A percentile compares a stretch with the other conserved stretches of the same genome.
These are phyloP conservation scores for Thamnidium elegans DNA, from an alignment of 192 early-diverging fungal species.

Conservation along the genomic window DNA sequence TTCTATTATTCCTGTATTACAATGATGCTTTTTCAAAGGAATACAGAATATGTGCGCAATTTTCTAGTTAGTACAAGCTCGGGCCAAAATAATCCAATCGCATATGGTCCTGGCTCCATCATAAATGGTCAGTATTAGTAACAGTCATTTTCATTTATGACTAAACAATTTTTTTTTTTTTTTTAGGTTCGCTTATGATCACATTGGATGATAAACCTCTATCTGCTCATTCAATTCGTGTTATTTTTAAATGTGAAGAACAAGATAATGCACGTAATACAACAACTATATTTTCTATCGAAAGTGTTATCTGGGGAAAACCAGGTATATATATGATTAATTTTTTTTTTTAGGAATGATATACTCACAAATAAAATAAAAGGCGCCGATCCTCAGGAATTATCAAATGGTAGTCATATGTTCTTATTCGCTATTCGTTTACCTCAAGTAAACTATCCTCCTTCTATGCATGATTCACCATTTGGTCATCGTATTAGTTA, in stretches of 20 bases:
- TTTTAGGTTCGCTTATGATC: slow-evolving; percentile 25
- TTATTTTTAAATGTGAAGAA: slow-evolving; percentile 28
- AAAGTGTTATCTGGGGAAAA: slow-evolving; percentile 19
- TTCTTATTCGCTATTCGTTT: slow-evolving; percentile 36
- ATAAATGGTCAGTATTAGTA: slow-evolving; percentile 22
- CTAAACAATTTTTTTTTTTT: background rate
- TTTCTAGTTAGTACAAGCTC: slow-evolving; percentile 14
- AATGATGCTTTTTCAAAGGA: slow-evolving; percentile 19
- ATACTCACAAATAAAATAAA: background rate
- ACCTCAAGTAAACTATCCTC: slow-evolving; percentile 34
- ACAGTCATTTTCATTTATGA: too few relatives aligned
- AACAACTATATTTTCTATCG: slow-evolving; percentile 20
- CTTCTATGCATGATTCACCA: slow-evolving; percentile 17
- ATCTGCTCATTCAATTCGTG: slow-evolving; percentile 17
- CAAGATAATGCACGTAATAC: slow-evolving; percentile 1
- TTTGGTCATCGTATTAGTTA: slow-evolving; percentile 24
- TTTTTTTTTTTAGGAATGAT: too few relatives aligned
- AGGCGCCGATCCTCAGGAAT: slow-evolving; percentile 1
- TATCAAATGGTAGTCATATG: slow-evolving; percentile 27
- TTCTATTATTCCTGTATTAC: background rate
- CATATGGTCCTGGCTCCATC: slow-evolving; percentile 30
- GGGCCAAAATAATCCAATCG: slow-evolving; percentile 16
- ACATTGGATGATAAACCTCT: slow-evolving; percentile 20
- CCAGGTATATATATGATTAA: too few relatives aligned
- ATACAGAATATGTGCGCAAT: background rate